phyloP scores from a whole-genome alignment of 1,284 basidiomycete species.

The Moniliella sp. region DNA sequence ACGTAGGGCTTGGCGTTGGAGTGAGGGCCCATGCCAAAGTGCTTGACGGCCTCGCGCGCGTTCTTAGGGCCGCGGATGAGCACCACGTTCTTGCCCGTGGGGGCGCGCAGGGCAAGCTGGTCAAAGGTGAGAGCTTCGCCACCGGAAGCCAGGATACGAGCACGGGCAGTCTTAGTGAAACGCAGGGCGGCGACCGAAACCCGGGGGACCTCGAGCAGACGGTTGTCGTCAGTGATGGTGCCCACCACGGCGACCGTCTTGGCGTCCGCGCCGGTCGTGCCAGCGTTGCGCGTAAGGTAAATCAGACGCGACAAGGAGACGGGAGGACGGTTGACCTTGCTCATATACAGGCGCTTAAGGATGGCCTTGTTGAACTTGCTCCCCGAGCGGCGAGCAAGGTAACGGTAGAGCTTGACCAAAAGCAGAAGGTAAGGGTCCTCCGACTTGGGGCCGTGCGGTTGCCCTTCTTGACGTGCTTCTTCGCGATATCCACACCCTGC shows the following conservation, averaged over 20 bases:
- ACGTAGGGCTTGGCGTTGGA: slow-evolving; percentile 75
- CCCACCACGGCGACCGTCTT: slow-evolving; percentile 79
- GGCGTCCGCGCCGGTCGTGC: slow-evolving; percentile 9
- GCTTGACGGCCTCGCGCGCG: slow-evolving; percentile 76
- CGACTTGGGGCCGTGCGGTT: slow-evolving; percentile 76
- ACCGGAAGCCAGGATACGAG: slow-evolving; percentile 80
- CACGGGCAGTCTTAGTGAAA: slow-evolving; percentile 77
- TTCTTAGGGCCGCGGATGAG: slow-evolving; percentile 77
- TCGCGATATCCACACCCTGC: slow-evolving; percentile 88
- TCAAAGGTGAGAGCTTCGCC: slow-evolving; percentile 88
- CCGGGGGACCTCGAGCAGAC: slow-evolving; percentile 67
- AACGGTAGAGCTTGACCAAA: slow-evolving; percentile 97
- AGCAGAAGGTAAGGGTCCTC: slow-evolving; percentile 97
- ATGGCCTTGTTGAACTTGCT: slow-evolving; percentile 91
- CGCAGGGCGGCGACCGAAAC: slow-evolving; percentile 78
- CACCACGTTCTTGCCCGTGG: slow-evolving; percentile 84
- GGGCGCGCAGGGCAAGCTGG: slow-evolving; percentile 78
- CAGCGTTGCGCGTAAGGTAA: slow-evolving; percentile 30
- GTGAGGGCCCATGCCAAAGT: slow-evolving; percentile 47
- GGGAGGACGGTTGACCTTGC: slow-evolving; percentile 90
- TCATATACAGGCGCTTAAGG: slow-evolving; percentile 87
- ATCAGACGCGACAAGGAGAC: slow-evolving; percentile 43
- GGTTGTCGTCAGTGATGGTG: slow-evolving; percentile 87
- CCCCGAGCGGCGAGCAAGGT: slow-evolving; percentile 90
- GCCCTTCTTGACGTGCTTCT: slow-evolving; percentile 98